These are phyloP conservation scores for Penicillium sp. DNA, from an alignment of 2,329 filamentous ascomycete genomes.

Conservation along the genomic window DNA sequence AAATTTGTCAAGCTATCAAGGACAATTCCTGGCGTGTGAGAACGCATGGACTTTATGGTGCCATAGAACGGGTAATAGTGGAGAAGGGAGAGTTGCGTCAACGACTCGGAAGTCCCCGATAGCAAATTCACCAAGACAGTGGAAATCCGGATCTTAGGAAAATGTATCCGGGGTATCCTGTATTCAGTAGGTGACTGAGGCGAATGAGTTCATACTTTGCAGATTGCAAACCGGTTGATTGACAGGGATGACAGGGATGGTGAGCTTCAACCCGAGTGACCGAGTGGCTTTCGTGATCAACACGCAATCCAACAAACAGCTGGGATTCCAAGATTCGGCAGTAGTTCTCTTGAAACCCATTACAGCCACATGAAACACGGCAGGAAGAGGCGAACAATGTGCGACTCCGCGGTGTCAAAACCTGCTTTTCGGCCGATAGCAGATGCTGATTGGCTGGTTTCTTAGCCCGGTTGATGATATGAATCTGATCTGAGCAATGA, in stretches of 20 bases:
- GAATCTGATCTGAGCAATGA: background rate
- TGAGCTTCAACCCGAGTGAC: background rate
- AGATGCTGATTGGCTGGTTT: slow-evolving; percentile 22
- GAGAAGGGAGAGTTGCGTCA: background rate
- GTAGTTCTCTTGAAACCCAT: background rate
- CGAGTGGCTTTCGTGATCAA: too few relatives aligned
- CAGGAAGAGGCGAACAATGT: slow-evolving; percentile 4
- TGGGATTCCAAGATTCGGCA: background rate
- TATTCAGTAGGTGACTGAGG: background rate
- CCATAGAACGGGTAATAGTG: background rate
- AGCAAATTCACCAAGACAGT: background rate
- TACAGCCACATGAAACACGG: slow-evolving; percentile 3
- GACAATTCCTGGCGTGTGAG: background rate
- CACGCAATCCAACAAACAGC: background rate
- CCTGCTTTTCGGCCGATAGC: slow-evolving; percentile 18
- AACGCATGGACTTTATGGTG: background rate
- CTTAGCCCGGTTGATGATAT: slow-evolving; percentile 16
- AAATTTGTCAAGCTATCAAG: background rate
- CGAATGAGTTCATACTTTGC: background rate
- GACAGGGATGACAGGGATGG: background rate
- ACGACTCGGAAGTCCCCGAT: background rate
- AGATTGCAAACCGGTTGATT: background rate
- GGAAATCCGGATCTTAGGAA: background rate
- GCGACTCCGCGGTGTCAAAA: slow-evolving; percentile 13
- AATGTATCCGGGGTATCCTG: background rate